These are phyloP conservation scores for Zea mays DNA, from an alignment of 176 grass and related monocot genomes.

Conservation along the genomic window DNA sequence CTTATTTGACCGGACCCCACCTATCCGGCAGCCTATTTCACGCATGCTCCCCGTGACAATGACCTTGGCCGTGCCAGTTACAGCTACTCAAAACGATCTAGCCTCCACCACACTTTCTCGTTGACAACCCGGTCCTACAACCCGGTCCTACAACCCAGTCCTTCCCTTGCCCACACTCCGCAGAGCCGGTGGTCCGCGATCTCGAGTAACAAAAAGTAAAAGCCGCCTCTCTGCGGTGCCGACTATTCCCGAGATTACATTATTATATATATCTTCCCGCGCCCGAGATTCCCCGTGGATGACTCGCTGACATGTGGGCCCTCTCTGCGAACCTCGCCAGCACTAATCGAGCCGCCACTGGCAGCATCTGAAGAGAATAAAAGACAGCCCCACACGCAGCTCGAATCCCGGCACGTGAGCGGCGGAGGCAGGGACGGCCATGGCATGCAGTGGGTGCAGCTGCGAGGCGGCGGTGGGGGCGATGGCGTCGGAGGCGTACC, in stretches of 20 bases:
- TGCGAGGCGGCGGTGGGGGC: conserved; percentile 31
- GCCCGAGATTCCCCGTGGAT: neutral
- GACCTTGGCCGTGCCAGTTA: neutral
- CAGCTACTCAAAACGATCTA: neutral
- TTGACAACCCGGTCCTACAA: neutral
- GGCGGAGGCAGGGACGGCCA: neutral
- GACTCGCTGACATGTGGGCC: neutral
- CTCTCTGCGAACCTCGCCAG: neutral
- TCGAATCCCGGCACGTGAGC: neutral
- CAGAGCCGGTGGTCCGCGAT: neutral
- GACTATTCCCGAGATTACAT: neutral
- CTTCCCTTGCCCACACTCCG: neutral
- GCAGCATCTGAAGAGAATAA: neutral
- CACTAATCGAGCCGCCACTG: conserved; percentile 28
- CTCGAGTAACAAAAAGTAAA: neutral
- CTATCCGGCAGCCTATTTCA: neutral
- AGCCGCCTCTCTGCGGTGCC: neutral
- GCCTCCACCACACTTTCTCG: rapidly evolving
- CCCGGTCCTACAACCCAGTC: rapidly evolving
- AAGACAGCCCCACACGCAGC: neutral
- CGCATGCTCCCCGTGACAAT: neutral
- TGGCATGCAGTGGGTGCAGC: conserved; percentile 29
- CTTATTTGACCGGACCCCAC: neutral
- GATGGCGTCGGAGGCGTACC: conserved; percentile 53
- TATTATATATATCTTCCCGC: too few species aligned